Evolutionary conservation across 1,284 basidiomycete genomes (phyloP).

Genomic region (Ganoderma lucidum): DNA sequence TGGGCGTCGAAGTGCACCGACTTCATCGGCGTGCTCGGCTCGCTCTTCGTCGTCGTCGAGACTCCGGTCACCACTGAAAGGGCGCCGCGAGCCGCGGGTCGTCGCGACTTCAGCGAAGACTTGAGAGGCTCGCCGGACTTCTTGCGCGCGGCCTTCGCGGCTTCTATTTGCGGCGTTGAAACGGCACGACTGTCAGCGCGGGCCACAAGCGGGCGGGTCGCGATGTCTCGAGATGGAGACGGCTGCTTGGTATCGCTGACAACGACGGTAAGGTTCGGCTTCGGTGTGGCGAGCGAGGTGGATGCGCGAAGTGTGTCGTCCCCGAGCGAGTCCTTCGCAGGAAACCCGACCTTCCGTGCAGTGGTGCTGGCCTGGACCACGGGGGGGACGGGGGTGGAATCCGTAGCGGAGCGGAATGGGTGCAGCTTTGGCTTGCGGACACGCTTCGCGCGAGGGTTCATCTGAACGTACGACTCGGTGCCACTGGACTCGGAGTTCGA

Average conservation of each 20-base stretch:
- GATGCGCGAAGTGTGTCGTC: slow-evolving; percentile 32
- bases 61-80: slow-evolving; percentile 59
- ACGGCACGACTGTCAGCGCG: slow-evolving; percentile 23
- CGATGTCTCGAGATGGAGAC: slow-evolving; percentile 5
- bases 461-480: slow-evolving; percentile 38
- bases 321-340: slow-evolving; percentile 17
- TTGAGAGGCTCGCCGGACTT: slow-evolving; percentile 95
- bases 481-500: slow-evolving; percentile 42
- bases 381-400: slow-evolving; percentile 51
- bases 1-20: slow-evolving; percentile 93
- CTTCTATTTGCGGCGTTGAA: slow-evolving; percentile 20
- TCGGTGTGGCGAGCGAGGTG: slow-evolving; percentile 22
- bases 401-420: slow-evolving; percentile 47
- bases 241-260: not conserved
- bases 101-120: slow-evolving; percentile 84
- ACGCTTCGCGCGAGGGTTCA: slow-evolving; percentile 39
- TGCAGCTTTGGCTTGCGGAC: slow-evolving; percentile 43
- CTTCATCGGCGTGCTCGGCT: slow-evolving; percentile 74
- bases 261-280: slow-evolving; percentile 13
- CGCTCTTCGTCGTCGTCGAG: slow-evolving; percentile 60
- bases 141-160: slow-evolving; percentile 59
- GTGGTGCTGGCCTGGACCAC: slow-evolving; percentile 40
- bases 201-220: not conserved
- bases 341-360: slow-evolving; percentile 26
- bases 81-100: slow-evolving; percentile 55